Conservation (phyloP, 1,139 yeast species). For the Saccharomyces hybrid region DNA sequence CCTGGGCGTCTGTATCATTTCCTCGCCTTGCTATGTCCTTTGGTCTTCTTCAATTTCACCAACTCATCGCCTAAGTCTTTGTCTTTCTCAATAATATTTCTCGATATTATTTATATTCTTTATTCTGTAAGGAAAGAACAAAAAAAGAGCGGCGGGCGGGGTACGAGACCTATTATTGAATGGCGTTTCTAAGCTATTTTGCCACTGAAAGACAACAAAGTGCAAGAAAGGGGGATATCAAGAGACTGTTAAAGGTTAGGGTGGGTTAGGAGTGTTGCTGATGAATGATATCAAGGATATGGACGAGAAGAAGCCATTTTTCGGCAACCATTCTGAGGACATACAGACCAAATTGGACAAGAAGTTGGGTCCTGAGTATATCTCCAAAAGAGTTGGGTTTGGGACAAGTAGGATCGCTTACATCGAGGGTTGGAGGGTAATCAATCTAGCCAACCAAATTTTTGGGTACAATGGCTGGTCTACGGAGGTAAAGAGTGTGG, state of each 20-base stretch:
- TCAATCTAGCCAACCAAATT: slow-evolving; percentile 68
- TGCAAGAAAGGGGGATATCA: not conserved
- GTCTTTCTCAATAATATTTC: not conserved
- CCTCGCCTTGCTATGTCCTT: not conserved
- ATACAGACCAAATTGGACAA: slow-evolving; percentile 43
- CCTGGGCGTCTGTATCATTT: not conserved
- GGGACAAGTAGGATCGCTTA: slow-evolving; percentile 63
- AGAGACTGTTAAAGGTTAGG: not conserved
- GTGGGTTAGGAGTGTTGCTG: not conserved
- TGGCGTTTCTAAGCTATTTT: not conserved
- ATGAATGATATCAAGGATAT: slow-evolving; percentile 7
- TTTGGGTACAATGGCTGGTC: slow-evolving; percentile 82
- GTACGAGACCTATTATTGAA: not conserved
- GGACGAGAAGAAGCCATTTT: slow-evolving; percentile 22
- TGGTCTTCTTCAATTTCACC: not conserved
- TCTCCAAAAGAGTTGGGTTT: slow-evolving; percentile 74
- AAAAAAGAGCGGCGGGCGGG: not conserved
- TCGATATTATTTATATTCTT: not conserved
- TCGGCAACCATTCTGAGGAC: slow-evolving; percentile 20
- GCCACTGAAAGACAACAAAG: not conserved
- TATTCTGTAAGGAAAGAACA: not conserved
- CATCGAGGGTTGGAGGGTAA: slow-evolving; percentile 76
- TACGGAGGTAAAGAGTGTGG: slow-evolving; percentile 56
- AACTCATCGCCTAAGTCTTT: not conserved
- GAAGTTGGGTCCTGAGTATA: slow-evolving; percentile 83